These are phyloP conservation scores for Corymbia maculata DNA, from an alignment of 345 rosid species.

Conservation along the genomic window DNA sequence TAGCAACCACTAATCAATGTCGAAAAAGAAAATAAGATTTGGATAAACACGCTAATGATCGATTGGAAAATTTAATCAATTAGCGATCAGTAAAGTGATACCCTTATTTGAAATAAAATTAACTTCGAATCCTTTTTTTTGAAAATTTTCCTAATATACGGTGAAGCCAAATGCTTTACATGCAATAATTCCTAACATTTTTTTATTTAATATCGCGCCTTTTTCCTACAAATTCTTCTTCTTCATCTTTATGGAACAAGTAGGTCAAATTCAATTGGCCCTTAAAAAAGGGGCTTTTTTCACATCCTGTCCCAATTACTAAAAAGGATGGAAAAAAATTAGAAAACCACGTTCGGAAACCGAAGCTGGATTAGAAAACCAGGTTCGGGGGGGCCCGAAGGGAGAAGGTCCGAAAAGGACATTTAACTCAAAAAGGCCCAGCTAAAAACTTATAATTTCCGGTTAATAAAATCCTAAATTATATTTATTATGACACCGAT, in stretches of 20 bases:
- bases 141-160: neutral
- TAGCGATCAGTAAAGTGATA: no score
- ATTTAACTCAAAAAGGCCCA: neutral
- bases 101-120: no score
- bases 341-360: neutral
- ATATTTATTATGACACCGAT: no score
- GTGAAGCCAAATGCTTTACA: neutral
- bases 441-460: neutral
- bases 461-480: no score
- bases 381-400: neutral
- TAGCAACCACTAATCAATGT: no score
- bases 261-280: neutral
- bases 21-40: no score
- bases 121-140: no score
- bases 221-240: no score
- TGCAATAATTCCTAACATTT: neutral
- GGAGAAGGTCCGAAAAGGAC: neutral
- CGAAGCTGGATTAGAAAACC: neutral
- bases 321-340: neutral
- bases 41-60: no score
- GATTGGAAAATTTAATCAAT: no score
- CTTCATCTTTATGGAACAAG: neutral
- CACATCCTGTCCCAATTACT: neutral
- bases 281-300: neutral
- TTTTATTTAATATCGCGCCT: neutral